These are phyloP conservation scores for Abrus precatorius DNA, from an alignment of 306 rosid species.

Conservation along the genomic window DNA sequence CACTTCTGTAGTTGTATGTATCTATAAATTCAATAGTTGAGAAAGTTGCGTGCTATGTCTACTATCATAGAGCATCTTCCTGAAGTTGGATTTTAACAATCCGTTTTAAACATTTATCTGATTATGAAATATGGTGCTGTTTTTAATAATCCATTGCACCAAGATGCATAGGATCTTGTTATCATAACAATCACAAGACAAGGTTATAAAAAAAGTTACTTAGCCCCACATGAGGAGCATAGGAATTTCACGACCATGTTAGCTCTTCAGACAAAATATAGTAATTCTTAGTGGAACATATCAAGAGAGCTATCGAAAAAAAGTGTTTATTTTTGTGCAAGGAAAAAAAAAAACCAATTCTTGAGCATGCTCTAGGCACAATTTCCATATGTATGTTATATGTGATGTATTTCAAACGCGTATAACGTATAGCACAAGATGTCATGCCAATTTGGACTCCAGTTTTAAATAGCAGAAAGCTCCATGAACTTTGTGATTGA, in stretches of 20 bases:
- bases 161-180: neutral
- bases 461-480: too few species aligned
- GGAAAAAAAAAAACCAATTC: too few species aligned
- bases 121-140: constrained; percentile 6
- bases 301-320: too few species aligned
- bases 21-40: constrained; percentile 28
- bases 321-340: too few species aligned
- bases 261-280: neutral
- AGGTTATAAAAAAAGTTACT: neutral
- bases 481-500: neutral
- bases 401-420: neutral
- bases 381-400: neutral
- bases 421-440: neutral
- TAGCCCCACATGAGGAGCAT: neutral
- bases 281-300: neutral
- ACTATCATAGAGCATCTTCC: neutral
- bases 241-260: neutral
- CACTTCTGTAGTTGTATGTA: constrained; percentile 6
- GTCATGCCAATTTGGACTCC: neutral
- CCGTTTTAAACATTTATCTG: neutral
- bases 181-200: neutral
- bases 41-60: neutral
- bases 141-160: constrained; percentile 4
- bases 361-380: neutral
- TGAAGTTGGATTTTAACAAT: neutral